Conservation (phyloP, 2,329 filamentous ascomycete genomes). For the Fonsecaea pedrosoi region DNA sequence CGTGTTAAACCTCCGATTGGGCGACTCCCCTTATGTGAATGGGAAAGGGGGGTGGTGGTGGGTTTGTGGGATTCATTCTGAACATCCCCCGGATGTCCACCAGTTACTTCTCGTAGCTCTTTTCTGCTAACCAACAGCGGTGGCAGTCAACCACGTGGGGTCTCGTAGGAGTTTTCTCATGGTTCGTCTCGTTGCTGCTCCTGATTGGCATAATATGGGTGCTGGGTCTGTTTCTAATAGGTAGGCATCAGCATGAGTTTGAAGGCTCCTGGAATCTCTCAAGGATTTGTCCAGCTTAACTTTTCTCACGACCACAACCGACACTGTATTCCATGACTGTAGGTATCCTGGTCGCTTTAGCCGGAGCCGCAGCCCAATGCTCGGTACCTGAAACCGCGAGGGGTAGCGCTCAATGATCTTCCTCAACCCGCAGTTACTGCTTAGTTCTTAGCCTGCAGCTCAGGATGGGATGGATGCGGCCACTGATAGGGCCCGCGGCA, state of each 20-base stretch:
- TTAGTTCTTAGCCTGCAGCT: not conserved
- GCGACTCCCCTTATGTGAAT: not conserved
- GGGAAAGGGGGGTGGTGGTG: not conserved
- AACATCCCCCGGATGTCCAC: not conserved
- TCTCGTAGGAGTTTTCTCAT: not conserved
- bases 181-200: not conserved
- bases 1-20: slow-evolving; percentile 4
- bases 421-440: not conserved
- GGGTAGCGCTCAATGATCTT: slow-evolving; percentile 2
- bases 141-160: slow-evolving; percentile 1
- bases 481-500: not conserved
- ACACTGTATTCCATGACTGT: not conserved
- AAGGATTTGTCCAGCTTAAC: not conserved
- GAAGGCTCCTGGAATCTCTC: not conserved
- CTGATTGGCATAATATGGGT: not conserved
- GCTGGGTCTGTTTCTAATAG: not conserved
- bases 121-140: not conserved
- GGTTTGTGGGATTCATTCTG: not conserved
- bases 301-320: not conserved
- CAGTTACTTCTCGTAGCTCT: not conserved
- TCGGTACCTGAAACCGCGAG: slow-evolving; percentile 8
- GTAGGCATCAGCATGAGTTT: not conserved
- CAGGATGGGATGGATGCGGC: not conserved
- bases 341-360: not conserved
- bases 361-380: not conserved